These are phyloP conservation scores for Rosa multiflora DNA, from an alignment of 306 rosid genomes.

Conservation along the genomic window DNA sequence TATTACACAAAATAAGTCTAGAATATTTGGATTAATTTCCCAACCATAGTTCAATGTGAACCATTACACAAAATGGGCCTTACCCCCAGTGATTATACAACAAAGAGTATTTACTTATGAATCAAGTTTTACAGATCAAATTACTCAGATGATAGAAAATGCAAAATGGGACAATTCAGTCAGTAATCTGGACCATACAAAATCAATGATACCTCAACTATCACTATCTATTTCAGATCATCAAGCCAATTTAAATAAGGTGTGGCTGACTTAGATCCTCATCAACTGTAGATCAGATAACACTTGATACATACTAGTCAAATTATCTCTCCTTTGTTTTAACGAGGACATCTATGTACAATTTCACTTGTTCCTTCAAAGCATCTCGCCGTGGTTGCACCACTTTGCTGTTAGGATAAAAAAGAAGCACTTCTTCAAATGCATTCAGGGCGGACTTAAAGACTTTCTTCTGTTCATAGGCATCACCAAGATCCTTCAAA, in stretches of 20 bases:
- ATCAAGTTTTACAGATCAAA: slow-evolving; percentile 1
- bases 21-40: no score
- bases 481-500: slow-evolving; percentile 37
- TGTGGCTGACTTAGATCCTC: not conserved
- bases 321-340: slow-evolving; percentile 60
- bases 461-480: no score
- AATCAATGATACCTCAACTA: slow-evolving; percentile 16
- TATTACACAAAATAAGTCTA: no score
- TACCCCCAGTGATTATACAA: not conserved
- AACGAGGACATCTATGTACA: slow-evolving; percentile 68
- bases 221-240: slow-evolving; percentile 5
- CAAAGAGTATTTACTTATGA: not conserved
- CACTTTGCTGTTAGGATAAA: slow-evolving; percentile 87
- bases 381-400: slow-evolving; percentile 83
- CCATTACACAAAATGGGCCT: no score
- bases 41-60: no score
- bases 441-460: slow-evolving; percentile 37
- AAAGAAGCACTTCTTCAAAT: slow-evolving; percentile 89
- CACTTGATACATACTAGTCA: not conserved
- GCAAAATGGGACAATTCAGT: no score
- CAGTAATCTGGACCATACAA: not conserved
- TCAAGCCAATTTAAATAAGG: slow-evolving; percentile 16
- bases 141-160: not conserved
- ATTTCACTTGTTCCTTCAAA: slow-evolving; percentile 56
- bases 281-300: not conserved